Percentiles rank a stretch among this genome's conserved stretches.
These are phyloP conservation scores for Trichoderma hamatum DNA, from an alignment of 2,329 filamentous ascomycete species.

Conservation along the genomic window DNA sequence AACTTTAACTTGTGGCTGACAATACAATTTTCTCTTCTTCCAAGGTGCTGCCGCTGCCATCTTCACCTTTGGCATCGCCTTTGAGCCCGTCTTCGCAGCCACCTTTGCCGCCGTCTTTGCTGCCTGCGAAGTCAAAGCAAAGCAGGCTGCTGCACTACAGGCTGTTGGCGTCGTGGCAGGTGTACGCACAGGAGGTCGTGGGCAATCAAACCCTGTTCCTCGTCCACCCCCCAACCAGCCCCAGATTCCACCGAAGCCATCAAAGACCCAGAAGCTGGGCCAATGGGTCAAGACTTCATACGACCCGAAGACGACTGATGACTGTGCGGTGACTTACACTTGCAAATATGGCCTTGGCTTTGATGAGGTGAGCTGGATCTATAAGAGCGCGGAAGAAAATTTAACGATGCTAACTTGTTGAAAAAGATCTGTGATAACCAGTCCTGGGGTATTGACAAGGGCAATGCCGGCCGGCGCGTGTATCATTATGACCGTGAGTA, in stretches of 20 bases:
- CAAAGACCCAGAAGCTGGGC: not conserved
- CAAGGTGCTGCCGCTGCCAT: not conserved
- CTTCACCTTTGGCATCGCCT: not conserved
- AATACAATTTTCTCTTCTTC: not conserved
- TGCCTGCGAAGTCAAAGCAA: not conserved
- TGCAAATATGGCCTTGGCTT: not conserved
- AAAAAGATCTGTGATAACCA: not conserved
- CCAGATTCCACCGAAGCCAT: not conserved
- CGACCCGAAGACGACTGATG: not conserved
- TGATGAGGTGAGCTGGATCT: not conserved
- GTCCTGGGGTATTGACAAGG: not conserved
- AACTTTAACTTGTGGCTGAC: not conserved
- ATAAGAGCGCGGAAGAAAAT: not conserved
- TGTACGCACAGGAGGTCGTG: not conserved
- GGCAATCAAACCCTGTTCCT: not conserved
- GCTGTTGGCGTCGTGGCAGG: not conserved
- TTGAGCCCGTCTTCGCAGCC: not conserved
- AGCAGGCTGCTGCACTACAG: not conserved
- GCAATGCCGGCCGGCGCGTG: not conserved
- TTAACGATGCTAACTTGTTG: not conserved
- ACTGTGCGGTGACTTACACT: not conserved
- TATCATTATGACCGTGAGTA: not conserved
- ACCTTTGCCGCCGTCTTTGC: not conserved
- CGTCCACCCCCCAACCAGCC: not conserved
- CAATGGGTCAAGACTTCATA: not conserved